Evolutionary conservation across 345 rosid species (phyloP).

Genomic region (Salix udensis): DNA sequence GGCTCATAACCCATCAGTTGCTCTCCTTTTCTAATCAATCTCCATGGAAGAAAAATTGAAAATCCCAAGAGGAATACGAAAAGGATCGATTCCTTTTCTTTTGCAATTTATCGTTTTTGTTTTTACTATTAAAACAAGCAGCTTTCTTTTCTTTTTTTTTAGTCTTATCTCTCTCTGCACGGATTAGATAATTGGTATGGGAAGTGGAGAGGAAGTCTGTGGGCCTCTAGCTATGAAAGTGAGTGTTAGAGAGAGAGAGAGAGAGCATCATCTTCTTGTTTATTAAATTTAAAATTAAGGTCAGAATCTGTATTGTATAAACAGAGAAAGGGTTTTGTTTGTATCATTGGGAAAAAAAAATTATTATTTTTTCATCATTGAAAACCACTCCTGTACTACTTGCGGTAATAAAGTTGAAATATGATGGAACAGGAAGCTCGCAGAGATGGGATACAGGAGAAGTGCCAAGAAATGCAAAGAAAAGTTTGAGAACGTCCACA

Average conservation of each 20-base stretch:
- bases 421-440: constrained; percentile 57
- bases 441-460: constrained; percentile 69
- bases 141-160: background rate
- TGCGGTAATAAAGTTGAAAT: background rate
- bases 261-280: constrained; percentile 2
- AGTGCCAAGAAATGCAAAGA: constrained; percentile 90
- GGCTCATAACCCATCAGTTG: background rate
- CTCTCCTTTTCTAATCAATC: constrained; percentile 16
- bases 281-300: background rate
- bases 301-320: background rate
- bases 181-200: background rate
- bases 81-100: background rate
- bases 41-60: constrained; percentile 36
- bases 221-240: constrained; percentile 5
- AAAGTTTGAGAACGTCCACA: constrained; percentile 91
- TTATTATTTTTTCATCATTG: background rate
- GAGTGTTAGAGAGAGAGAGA: constrained; percentile 1
- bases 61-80: constrained; percentile 46
- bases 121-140: background rate
- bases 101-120: background rate
- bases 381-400: background rate
- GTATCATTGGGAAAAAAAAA: background rate
- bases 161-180: background rate
- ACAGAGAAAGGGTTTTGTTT: background rate
- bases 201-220: background rate